A percentile compares a stretch with the other conserved stretches of the same genome.
phyloP scores from a whole-genome alignment of 2,329 filamentous ascomycete species.

The Teratosphaeria viscida region DNA sequence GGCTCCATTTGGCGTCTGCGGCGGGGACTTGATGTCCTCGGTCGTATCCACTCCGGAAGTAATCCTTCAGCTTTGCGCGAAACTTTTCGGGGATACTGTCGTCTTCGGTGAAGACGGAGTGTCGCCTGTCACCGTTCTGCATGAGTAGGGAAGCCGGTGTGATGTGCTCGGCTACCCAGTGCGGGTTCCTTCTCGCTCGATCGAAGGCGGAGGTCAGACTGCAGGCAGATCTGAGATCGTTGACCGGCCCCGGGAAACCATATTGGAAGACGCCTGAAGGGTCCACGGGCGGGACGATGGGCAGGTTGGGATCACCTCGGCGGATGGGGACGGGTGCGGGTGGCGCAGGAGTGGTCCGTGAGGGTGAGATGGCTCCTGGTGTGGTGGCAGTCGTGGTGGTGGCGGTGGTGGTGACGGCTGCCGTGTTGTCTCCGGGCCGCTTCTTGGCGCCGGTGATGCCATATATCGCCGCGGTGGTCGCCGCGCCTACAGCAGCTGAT shows the following conservation, averaged over 20 bases:
- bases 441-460: conserved; percentile 22
- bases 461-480: conserved; percentile 38
- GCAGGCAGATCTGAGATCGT: conserved; percentile 66
- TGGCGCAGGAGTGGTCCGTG: conserved; percentile 17
- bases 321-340: conserved; percentile 18
- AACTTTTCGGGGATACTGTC: conserved; percentile 69
- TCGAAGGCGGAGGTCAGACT: conserved; percentile 84
- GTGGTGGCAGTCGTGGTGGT: conserved; percentile 25
- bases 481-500: conserved; percentile 38
- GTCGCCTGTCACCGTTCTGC: conserved; percentile 70
- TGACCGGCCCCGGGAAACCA: conserved; percentile 80
- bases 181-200: conserved; percentile 78
- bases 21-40: conserved; percentile 94
- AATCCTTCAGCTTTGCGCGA: conserved; percentile 83
- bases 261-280: conserved; percentile 44
- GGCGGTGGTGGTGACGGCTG: conserved; percentile 22
- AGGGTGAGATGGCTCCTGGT: conserved; percentile 7
- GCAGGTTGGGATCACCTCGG: conserved; percentile 13
- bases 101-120: conserved; percentile 79
- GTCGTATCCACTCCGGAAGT: conserved; percentile 90
- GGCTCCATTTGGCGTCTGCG: conserved; percentile 91
- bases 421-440: conserved; percentile 19
- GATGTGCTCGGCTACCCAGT: conserved; percentile 91
- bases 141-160: conserved; percentile 70
- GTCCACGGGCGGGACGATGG: conserved; percentile 31